These are phyloP conservation scores for Lepidium africanum DNA, from an alignment of 345 rosid genomes.

Conservation along the genomic window DNA sequence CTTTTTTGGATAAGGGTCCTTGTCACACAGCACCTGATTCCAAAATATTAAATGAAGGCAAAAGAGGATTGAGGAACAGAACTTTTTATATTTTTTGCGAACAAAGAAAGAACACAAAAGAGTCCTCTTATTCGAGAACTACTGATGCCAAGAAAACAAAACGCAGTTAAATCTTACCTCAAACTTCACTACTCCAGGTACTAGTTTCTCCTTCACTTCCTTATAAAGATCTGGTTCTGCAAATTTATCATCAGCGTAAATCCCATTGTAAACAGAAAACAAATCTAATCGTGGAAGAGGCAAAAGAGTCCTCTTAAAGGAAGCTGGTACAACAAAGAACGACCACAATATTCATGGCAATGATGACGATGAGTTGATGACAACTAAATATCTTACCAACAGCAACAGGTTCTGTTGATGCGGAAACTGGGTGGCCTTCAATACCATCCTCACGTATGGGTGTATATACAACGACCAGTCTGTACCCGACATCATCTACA, in stretches of 20 bases:
- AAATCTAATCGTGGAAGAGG: background rate
- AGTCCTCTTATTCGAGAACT: background rate
- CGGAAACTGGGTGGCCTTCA: conserved; percentile 94
- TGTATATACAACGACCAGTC: conserved; percentile 82
- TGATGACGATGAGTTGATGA: background rate
- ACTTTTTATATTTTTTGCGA: background rate
- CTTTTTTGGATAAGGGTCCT: conserved; percentile 75
- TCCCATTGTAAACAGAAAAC: background rate
- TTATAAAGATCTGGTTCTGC: conserved; percentile 89
- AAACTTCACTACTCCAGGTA: conserved; percentile 83
- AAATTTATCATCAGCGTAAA: conserved; percentile 15
- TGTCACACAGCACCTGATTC: conserved; percentile 73
- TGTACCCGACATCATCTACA: conserved; percentile 98
- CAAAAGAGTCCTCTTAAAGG: background rate
- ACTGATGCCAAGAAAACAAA: background rate
- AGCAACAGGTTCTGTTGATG: conserved; percentile 88
- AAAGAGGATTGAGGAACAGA: background rate
- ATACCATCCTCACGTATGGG: conserved; percentile 88
- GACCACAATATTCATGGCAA: background rate
- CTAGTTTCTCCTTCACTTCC: conserved; percentile 91
- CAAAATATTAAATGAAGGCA: conserved; percentile 12
- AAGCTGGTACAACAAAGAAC: background rate
- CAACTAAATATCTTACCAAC: conserved; percentile 47
- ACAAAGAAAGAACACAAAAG: background rate
- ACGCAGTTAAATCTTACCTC: conserved; percentile 45